These are phyloP conservation scores for Jamesozyma spencerorum DNA, from an alignment of 805 yeast genomes.

Conservation along the genomic window DNA sequence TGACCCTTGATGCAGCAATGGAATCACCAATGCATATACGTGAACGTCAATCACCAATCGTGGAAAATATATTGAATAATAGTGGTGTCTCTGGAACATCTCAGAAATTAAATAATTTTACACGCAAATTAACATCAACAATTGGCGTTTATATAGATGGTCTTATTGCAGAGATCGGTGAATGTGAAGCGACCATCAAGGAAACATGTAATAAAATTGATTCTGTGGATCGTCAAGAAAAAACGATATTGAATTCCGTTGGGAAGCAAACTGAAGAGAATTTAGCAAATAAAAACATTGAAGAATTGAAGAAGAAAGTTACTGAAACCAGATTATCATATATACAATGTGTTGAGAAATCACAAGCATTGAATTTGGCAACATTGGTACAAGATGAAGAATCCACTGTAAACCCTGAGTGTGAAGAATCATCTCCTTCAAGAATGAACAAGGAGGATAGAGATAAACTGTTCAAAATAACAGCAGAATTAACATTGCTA, in stretches of 20 bases:
- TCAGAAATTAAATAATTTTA: background rate
- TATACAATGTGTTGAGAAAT: constrained; percentile 41
- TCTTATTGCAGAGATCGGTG: background rate
- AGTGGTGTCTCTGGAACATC: background rate
- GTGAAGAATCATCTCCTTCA: background rate
- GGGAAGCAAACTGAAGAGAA: background rate
- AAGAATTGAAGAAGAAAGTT: background rate
- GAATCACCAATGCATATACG: background rate
- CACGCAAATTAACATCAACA: background rate
- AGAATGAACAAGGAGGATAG: background rate
- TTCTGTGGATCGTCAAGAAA: background rate
- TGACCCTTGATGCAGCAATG: background rate
- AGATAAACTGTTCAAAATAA: constrained; percentile 18
- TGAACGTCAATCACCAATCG: background rate
- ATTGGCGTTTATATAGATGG: background rate
- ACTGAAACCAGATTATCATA: constrained; percentile 5
- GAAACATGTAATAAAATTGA: background rate
- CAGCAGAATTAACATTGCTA: constrained; percentile 39
- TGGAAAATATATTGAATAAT: background rate
- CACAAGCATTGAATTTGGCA: constrained; percentile 56
- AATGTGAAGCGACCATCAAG: background rate
- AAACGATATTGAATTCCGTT: background rate
- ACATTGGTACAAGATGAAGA: constrained; percentile 51
- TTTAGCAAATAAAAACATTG: background rate
- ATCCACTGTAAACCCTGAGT: constrained; percentile 8